Evolutionary conservation across 148 eudicot species (phyloP), one percentile per base, ranked within the genome.

Genomic region (Hydrangea macrophylla): DNA sequence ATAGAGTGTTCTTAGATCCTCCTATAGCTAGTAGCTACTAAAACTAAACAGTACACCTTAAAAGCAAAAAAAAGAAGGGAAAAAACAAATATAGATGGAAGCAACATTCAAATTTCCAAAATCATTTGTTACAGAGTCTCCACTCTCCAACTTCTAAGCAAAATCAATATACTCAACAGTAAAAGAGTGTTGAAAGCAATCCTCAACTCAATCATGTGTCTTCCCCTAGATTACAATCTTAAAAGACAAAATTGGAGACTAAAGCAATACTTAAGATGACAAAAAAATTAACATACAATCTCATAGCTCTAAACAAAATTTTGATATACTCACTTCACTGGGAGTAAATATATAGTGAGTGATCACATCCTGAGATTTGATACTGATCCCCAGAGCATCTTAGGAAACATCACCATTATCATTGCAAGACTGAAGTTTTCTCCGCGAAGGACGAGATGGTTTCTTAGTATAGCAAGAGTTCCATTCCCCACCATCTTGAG

Each of bases 401-500:
- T 61, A 84, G 9, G 83, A 65, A 54, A 27, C 55, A 57, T 59
- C 64, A 39, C 69, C 80, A 75, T 67, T 71, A 55, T 62, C 73
- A 79, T 73, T 77, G 53, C 55, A 58, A 64, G 82, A 50, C 55
- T 67, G 67, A 54, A 30, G 22, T 64, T 74, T 81, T 70, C 75
- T 83, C 55, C 85, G 68, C 18, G 27, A 13, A 33, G 81, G 83
- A 28, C 88, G 90, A 70, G 59, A 56, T 31, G 69, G 75, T 73
- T 84, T 89, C 79, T 86, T 93, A 32, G 78, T 65, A 75, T 93
- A 90, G 76, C 82, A 75, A 33, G 96, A 88, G 71, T 88, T 93
- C 96, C 96, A 93, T 31, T 83, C 90, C 64, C 96, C 98, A 26
- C 98, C 98, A 82, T 92, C 96, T 73, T 86, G 98, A 30, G 96